phyloP scores from a whole-genome alignment of 1,284 basidiomycete genomes.

The Calocybe gambosa region DNA sequence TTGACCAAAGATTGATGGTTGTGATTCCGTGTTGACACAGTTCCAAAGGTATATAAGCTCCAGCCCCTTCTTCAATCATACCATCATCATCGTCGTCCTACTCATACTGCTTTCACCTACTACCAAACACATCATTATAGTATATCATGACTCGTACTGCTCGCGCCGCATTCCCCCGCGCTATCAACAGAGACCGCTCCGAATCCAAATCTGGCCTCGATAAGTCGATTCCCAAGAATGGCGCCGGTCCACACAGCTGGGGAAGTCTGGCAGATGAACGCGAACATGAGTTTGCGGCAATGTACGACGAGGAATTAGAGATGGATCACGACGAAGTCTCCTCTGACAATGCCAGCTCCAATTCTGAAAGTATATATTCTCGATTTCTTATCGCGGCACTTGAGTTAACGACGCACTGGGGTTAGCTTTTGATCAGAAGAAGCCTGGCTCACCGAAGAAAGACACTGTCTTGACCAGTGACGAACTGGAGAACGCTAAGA shows the following conservation, averaged over 20 bases:
- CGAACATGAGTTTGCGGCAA: conserved; percentile 31
- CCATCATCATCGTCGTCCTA: conserved; percentile 2
- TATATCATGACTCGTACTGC: conserved; percentile 71
- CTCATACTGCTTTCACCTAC: background rate
- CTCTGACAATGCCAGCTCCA: conserved; percentile 17
- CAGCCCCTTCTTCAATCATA: background rate
- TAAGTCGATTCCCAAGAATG: conserved; percentile 71
- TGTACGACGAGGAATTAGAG: conserved; percentile 13
- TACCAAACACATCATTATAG: no score
- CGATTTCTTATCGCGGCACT: background rate
- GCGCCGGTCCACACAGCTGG: conserved; percentile 81
- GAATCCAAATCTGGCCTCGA: conserved; percentile 72
- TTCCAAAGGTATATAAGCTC: conserved; percentile 19
- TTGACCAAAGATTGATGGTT: conserved; percentile 9
- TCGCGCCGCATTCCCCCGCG: conserved; percentile 68
- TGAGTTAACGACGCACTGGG: background rate
- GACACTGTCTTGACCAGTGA: conserved; percentile 50
- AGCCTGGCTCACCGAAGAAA: conserved; percentile 25
- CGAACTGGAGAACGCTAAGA: conserved; percentile 56
- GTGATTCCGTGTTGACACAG: conserved; percentile 13
- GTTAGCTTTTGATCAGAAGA: conserved; percentile 21
- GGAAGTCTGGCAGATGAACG: conserved; percentile 64
- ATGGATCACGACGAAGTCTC: conserved; percentile 22
- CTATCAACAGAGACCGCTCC: conserved; percentile 72
- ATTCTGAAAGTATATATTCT: conserved; percentile 14